Base-by-base conservation (phyloP, 768 basidiomycete species). In the Lactarius trivialis region DNA sequence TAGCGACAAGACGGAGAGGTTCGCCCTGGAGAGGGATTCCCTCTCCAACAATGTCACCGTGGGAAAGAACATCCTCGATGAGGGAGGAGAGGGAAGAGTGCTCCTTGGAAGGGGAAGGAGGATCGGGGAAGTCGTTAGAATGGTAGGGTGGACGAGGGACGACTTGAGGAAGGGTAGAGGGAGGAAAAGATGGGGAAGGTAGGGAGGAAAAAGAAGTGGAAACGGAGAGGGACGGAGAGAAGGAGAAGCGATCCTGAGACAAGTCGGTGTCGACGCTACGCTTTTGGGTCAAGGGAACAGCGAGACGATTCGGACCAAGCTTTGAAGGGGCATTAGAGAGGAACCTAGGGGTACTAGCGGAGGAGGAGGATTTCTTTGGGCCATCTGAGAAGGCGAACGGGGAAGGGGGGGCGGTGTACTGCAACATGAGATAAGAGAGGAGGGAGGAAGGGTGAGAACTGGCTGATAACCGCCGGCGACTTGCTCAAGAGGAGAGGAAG, bases 1-100 rank as follows among this genome's bases (percentile, higher is more conserved):
- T 73, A 26, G 81, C 79, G 54, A 89, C 83, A 56, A 85, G 79
- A 60, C 80, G 78, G 51, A 92, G 81, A 37, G 70, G 69, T 73
- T 93, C 84, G 51, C 83, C 88, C 67, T 86, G 52, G 28, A 67
- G 67, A 33, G 56, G 51, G 30, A 67, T 60, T 33, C 65, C 67
- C 24, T 63, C 61, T 41, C 67, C 67, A 4, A 67, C 61, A 1
- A 66, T 41, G 28, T 67, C 67, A 26, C 70, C 66, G 58, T 60
- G 65, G 45, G 65, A 61, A 26, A 67, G 67, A 39, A 66, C 39
- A 30, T 63, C 67, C 28, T 66, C 65, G 19, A 55, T 39, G n/a
- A 56, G 49, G 58, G 67, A 58, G 39, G 64, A 55, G 26, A 57
- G n/a, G 50, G 58, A 52, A 43, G 59, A 67, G n/a, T 56, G 45